Evolutionary conservation across 2,329 filamentous ascomycete genomes (phyloP).

Genomic region (Penicillium italicum): DNA sequence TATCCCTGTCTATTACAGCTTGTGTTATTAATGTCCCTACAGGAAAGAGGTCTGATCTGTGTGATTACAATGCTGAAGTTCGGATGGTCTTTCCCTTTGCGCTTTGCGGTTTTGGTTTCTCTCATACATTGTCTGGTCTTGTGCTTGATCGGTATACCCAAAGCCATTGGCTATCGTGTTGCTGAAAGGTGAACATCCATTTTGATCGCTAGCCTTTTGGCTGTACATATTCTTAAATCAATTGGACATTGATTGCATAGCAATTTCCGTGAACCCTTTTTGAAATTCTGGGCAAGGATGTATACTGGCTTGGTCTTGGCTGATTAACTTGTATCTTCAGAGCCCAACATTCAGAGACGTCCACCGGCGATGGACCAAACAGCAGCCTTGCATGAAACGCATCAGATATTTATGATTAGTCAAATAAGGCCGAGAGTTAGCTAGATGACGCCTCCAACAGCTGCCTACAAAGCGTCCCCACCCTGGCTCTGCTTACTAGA

Average conservation of each 20-base stretch:
- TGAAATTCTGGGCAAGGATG: not conserved
- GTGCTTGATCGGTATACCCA: constrained; percentile 10
- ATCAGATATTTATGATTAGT: not conserved
- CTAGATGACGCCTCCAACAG: not conserved
- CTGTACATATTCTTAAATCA: not conserved
- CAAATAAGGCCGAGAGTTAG: not conserved
- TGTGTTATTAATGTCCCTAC: constrained; percentile 13
- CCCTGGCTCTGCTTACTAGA: not conserved
- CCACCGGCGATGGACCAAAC: not conserved
- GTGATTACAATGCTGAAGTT: not conserved
- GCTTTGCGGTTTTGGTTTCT: not conserved
- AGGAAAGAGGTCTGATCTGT: constrained; percentile 31
- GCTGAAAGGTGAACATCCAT: not conserved
- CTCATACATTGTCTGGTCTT: not conserved
- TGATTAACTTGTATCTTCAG: not conserved
- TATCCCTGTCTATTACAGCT: not conserved
- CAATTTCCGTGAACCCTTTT: not conserved
- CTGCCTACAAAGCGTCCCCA: not conserved
- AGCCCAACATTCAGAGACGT: not conserved
- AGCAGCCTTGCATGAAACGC: not conserved
- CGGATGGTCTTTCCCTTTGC: not conserved
- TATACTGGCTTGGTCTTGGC: not conserved
- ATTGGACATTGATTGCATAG: not conserved
- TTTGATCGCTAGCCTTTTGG: not conserved
- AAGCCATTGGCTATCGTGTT: constrained; percentile 6